Conservation (phyloP, 2,329 filamentous ascomycete genomes). For the Colletotrichum sp. region DNA sequence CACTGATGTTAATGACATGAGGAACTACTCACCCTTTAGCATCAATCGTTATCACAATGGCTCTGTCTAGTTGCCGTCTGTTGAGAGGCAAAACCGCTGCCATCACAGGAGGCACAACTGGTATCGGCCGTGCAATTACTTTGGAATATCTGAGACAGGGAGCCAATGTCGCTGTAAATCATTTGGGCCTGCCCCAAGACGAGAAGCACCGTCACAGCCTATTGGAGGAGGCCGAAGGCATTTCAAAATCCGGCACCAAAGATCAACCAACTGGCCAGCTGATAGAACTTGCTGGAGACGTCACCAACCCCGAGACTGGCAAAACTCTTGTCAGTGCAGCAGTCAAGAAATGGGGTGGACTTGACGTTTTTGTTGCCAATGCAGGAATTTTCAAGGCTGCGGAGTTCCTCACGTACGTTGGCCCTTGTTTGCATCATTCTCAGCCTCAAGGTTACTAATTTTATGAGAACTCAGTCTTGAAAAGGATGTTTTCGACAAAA, state of each 20-base stretch:
- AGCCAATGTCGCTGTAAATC: constrained; percentile 67
- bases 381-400: constrained; percentile 10
- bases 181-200: constrained; percentile 50
- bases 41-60: not conserved
- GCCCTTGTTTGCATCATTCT: not conserved
- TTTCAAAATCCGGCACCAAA: constrained; percentile 26
- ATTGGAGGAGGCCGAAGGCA: constrained; percentile 36
- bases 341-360: constrained; percentile 44
- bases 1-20: not conserved
- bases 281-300: constrained; percentile 66
- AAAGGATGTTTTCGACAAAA: constrained; percentile 62
- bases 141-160: constrained; percentile 70
- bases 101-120: constrained; percentile 71
- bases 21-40: not conserved
- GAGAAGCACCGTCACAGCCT: constrained; percentile 32
- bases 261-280: constrained; percentile 48
- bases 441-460: not conserved
- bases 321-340: constrained; percentile 41
- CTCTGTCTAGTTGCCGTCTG: constrained; percentile 29
- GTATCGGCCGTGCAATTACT: constrained; percentile 72
- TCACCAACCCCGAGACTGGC: constrained; percentile 68
- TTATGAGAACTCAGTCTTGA: constrained; percentile 51
- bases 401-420: constrained; percentile 6
- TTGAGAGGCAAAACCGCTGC: constrained; percentile 65
- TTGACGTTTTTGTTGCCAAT: constrained; percentile 46